Conservation (phyloP, 306 rosid genomes). For the Herpetospermum pedunculosum region DNA sequence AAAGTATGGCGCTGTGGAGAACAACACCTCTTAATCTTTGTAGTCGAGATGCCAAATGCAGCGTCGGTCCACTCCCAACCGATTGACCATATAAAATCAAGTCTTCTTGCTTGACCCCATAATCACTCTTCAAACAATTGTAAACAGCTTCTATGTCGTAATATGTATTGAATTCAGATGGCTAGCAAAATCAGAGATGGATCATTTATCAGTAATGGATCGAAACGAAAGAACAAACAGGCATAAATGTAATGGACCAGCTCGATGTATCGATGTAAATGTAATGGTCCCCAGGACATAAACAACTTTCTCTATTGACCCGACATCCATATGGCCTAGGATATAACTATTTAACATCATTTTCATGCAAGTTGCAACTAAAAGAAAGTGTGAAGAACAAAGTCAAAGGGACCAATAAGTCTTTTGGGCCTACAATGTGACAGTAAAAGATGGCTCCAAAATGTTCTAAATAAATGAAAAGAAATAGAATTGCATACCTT, state of each 20-base stretch:
- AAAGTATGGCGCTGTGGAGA: conserved; percentile 95
- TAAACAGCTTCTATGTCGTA: conserved; percentile 91
- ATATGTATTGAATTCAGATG: conserved; percentile 90
- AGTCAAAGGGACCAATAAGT: background rate
- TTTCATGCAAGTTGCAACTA: conserved; percentile 1
- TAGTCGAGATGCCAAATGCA: conserved; percentile 73
- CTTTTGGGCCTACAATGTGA: background rate
- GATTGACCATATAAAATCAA: conserved; percentile 91
- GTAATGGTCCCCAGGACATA: background rate
- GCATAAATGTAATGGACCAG: background rate
- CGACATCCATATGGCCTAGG: background rate
- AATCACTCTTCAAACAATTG: conserved; percentile 67
- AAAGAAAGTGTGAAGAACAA: background rate
- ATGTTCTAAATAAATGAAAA: background rate
- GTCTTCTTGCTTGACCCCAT: conserved; percentile 76
- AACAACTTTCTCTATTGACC: conserved; percentile 1
- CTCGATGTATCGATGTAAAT: background rate
- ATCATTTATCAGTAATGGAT: conserved; percentile 17
- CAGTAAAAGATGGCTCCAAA: background rate
- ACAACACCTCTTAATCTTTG: conserved; percentile 81
- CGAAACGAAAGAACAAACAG: background rate
- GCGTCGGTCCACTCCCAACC: conserved; percentile 95
- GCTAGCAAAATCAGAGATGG: conserved; percentile 37
- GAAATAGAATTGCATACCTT: conserved; percentile 46
- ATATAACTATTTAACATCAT: background rate